Evolutionary conservation across 805 yeast species (phyloP).

Genomic region (Isabelozyma gotoi): DNA sequence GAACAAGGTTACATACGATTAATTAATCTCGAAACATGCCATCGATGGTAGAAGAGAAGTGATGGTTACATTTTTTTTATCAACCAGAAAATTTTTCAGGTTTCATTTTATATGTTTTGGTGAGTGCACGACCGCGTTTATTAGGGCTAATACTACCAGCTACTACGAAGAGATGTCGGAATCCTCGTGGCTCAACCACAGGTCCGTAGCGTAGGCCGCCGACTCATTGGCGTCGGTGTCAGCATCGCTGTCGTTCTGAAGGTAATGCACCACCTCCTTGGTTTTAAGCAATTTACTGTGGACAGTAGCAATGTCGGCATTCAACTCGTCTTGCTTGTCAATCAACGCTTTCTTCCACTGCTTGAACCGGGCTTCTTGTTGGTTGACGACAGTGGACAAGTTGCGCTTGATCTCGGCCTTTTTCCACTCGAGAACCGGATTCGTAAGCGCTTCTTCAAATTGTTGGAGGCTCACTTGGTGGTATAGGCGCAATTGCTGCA

Average conservation of each 20-base stretch:
- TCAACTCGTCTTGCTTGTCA: conserved; percentile 54
- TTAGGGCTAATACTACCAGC: background rate
- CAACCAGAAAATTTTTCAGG: too few species aligned
- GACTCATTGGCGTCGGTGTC: background rate
- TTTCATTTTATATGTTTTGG: too few species aligned
- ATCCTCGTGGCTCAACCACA: background rate
- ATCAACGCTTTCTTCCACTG: conserved; percentile 61
- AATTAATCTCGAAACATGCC: conserved; percentile 1
- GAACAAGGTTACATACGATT: background rate
- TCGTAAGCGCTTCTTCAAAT: conserved; percentile 40
- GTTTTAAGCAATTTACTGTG: conserved; percentile 36
- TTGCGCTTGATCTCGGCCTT: conserved; percentile 44
- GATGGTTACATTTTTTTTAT: too few species aligned
- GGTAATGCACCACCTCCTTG: conserved; percentile 22
- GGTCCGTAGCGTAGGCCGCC: background rate
- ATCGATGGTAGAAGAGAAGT: background rate
- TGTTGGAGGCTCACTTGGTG: conserved; percentile 29
- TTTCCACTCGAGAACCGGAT: conserved; percentile 46
- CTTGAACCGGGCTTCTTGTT: conserved; percentile 57
- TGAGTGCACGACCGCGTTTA: background rate
- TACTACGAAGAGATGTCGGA: background rate
- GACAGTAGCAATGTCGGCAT: conserved; percentile 49
- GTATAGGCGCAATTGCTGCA: conserved; percentile 39
- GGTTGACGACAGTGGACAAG: conserved; percentile 41
- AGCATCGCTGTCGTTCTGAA: conserved; percentile 2